Evolutionary conservation across 140 eudicot species (phyloP), one percentile per base, ranked within the genome.

Genomic region (Cichorium intybus): DNA sequence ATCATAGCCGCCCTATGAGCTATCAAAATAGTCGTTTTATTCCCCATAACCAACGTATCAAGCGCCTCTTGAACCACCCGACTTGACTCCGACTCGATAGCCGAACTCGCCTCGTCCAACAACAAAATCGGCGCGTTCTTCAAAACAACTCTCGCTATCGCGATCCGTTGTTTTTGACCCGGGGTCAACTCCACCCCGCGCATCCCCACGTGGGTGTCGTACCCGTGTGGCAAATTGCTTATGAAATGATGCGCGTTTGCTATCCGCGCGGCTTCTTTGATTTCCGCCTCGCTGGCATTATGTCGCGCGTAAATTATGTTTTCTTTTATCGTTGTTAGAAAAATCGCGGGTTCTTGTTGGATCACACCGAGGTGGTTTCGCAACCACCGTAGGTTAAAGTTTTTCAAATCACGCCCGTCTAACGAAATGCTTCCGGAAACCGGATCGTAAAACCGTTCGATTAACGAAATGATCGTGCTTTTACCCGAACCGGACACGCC

Each of bases 401-500:
- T 72, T 53, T 88, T 92, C 56, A 92, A 73, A 75, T 88, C 98
- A 48, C 92, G 71, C 10, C 89, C 93, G 28, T 92, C 98, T 1
- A 92, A 66, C 20, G 75, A 73, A 29, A 92, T 83, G 85, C 77
- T 89, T 47, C 98, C 98, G 28, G 98, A 87, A 45, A 92, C 83
- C 2, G 98, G 96, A 67, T 92, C 98, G 31, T 92, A 92, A 58
- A 88, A 92, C 55, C 98, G 85, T 69, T 92, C 96, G 3, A 91
- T 82, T 48, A 91, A 60, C 12, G 97, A 91, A 6, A 91, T 73
- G 31, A 91, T 91, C 2, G 97, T 91, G 84, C 97, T 91, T 81
- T 91, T 91, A n/a, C 97, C 97, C 6, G 97, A 91, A 43, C 97
- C 97, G 0, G 97, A 91, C 61, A 91, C 97, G 18, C 97, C 97